Base-by-base conservation (phyloP, 371 early-diverging fungal species). In the Saksenaea oblongispora region DNA sequence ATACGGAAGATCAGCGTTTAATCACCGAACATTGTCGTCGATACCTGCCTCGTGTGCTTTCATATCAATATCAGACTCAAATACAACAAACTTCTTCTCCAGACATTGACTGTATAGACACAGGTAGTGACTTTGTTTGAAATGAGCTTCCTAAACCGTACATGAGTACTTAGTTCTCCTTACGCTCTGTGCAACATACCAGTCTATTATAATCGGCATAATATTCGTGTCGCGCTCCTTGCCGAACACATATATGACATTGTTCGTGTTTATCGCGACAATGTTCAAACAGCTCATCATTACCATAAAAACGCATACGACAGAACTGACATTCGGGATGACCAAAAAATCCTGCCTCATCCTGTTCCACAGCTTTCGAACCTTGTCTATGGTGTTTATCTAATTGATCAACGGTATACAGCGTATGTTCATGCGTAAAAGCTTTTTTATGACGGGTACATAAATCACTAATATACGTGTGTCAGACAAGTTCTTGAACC, bases 291-390 rank as follows among this genome's bases (percentile, higher is more conserved):
- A 98, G 76, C 72, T 93, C 95, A 69, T 98, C 98, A 51, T 88
- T 83, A 27, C 90, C 93, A 71, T 93, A 97, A 64, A 93, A 98
- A 37, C 82, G 75, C 28, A 65, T 83, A 10, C 83, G 76, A 74
- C 98, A 98, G 72, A 97, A 97, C 3, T 85, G 87, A 75, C 98
- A 98, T 55, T 85, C 80, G 1, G 98, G 98, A 72, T 98, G 98
- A 3, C 98, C 98, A 18, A 82, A 89, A 75, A 97, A 96, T 10
- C 91, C 92, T 2, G 89, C 84, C 15, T 86, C 85, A 28, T 89
- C 91, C 54, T 79, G 74, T 58, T 67, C 81, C 54, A 74, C 76
- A 34, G 63, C 73, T 58, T 63, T 80, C 70, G 73, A 93, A 3
- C 94, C 94, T 10, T 69, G 69, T 60, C 78, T 79, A 64, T 84